Conservation (phyloP, 2,329 filamentous ascomycete genomes). For the Fusarium hainanense region DNA sequence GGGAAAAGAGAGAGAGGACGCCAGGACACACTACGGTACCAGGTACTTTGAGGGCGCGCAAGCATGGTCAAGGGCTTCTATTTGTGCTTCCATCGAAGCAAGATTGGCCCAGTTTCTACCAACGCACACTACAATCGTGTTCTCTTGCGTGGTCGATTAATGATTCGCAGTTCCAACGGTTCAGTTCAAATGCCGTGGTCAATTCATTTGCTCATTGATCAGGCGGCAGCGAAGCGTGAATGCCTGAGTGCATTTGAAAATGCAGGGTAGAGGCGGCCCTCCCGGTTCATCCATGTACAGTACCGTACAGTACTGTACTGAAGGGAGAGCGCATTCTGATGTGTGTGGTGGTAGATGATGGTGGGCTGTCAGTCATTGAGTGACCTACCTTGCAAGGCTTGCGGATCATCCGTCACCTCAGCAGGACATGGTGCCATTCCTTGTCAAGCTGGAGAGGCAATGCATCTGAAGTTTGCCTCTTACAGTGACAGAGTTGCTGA, state of each 20-base stretch:
- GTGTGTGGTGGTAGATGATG: conserved; percentile 14
- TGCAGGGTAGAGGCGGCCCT: conserved; percentile 27
- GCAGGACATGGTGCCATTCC: conserved; percentile 20
- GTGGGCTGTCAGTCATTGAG: conserved; percentile 30
- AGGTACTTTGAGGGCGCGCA: conserved; percentile 25
- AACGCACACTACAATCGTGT: conserved; percentile 1
- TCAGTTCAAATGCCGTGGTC: neutral
- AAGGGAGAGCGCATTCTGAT: conserved; percentile 6
- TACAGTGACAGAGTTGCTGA: neutral
- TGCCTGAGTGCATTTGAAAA: conserved; percentile 16
- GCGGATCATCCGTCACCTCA: conserved; percentile 26
- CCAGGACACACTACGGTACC: conserved; percentile 21
- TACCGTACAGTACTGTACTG: neutral
- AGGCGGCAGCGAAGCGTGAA: conserved; percentile 32
- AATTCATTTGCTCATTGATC: conserved; percentile 7
- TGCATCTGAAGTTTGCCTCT: neutral
- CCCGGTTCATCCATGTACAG: conserved; percentile 8
- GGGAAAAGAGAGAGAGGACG: conserved; percentile 11
- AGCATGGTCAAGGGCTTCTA: conserved; percentile 23
- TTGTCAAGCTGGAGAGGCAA: neutral
- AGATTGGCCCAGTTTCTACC: neutral
- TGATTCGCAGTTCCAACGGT: neutral
- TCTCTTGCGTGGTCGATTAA: neutral
- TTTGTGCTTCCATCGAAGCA: conserved; percentile 20
- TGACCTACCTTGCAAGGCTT: conserved; percentile 5